A percentile compares a stretch with the other conserved stretches of the same genome.
phyloP scores from a whole-genome alignment of 305 asterid genomes.

The Coffea humblotiana region DNA sequence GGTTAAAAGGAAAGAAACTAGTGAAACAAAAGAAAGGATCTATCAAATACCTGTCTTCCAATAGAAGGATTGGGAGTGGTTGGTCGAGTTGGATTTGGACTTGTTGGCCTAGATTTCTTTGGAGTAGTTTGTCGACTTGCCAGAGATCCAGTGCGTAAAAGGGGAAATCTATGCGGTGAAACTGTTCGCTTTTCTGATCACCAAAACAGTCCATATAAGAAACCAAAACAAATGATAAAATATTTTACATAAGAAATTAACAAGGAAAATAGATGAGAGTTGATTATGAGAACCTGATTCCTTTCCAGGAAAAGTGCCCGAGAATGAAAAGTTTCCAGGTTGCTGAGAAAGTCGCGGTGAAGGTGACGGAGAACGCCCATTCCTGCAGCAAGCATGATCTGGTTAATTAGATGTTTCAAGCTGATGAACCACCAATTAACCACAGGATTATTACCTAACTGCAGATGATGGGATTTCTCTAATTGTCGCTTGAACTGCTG shows the following conservation, averaged over 20 bases:
- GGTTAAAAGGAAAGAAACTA: not conserved
- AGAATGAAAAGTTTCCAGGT: constrained; percentile 52
- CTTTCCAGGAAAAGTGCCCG: constrained; percentile 43
- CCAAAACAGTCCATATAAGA: not conserved
- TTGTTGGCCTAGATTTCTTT: constrained; percentile 61
- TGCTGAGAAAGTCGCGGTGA: constrained; percentile 50
- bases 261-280: not conserved
- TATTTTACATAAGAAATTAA: not conserved
- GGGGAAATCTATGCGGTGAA: constrained; percentile 80
- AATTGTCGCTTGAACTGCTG: constrained; percentile 75
- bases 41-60: constrained; percentile 51
- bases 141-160: constrained; percentile 71
- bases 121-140: constrained; percentile 65
- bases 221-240: not conserved
- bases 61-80: constrained; percentile 63
- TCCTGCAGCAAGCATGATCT: constrained; percentile 36
- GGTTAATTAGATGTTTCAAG: not conserved
- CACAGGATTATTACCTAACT: constrained; percentile 41
- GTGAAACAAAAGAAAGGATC: not conserved
- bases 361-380: constrained; percentile 52
- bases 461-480: constrained; percentile 56
- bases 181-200: constrained; percentile 62
- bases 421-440: not conserved
- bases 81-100: constrained; percentile 67
- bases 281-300: constrained; percentile 50